A percentile compares a stretch with the other conserved stretches of the same genome.
phyloP scores from a whole-genome alignment of 768 basidiomycete genomes.

The Pseudohyphozyma bogoriensis region DNA sequence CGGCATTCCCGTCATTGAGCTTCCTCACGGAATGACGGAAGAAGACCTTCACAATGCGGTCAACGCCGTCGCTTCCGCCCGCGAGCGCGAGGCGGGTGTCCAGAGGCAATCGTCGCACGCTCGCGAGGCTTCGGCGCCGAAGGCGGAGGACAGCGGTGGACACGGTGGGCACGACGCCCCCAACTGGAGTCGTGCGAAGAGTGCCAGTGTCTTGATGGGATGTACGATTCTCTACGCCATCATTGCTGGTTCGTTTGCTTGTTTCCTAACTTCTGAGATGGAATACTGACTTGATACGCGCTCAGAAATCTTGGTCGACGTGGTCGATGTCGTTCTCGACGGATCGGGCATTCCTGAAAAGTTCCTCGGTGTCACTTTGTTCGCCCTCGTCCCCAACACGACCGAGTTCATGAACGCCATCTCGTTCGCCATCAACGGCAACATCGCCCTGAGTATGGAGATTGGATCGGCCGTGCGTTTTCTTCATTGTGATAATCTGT shows the following conservation, averaged over 20 bases:
- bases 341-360: constrained; percentile 93
- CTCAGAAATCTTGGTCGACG: constrained; percentile 81
- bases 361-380: constrained; percentile 89
- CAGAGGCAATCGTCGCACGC: constrained; percentile 49
- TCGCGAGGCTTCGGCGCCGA: constrained; percentile 41
- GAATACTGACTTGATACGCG: background rate
- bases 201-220: constrained; percentile 74
- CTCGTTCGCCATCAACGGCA: constrained; percentile 90
- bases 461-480: constrained; percentile 19
- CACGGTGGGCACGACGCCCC: constrained; percentile 89
- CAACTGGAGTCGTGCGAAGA: constrained; percentile 83
- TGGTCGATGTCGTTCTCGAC: constrained; percentile 84
- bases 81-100: constrained; percentile 73
- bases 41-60: constrained; percentile 34
- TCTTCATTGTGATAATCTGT: too few species aligned
- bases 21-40: constrained; percentile 36
- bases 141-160: constrained; percentile 43
- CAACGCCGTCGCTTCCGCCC: constrained; percentile 7
- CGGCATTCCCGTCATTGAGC: background rate
- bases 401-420: constrained; percentile 98
- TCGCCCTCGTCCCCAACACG: constrained; percentile 94
- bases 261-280: background rate
- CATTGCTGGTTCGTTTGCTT: constrained; percentile 67
- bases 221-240: constrained; percentile 90
- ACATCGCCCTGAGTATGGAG: constrained; percentile 90